Evolutionary conservation across 805 yeast species (phyloP).

Genomic region (Cyberlindnera saturnus): DNA sequence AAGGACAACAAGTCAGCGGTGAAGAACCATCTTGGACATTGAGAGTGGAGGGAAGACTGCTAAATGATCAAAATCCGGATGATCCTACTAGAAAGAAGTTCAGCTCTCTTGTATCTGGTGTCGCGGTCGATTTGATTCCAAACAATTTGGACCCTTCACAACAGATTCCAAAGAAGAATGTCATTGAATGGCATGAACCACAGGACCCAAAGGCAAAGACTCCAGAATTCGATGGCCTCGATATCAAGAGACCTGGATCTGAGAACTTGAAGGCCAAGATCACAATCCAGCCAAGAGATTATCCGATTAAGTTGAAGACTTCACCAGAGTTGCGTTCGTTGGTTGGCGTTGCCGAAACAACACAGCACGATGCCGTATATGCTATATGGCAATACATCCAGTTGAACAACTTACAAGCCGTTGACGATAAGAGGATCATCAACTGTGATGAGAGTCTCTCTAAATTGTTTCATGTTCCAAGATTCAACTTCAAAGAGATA

Average conservation of each 20-base stretch:
- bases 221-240: conserved; percentile 82
- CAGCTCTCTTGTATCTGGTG: conserved; percentile 74
- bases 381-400: conserved; percentile 75
- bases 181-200: conserved; percentile 85
- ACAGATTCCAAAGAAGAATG: conserved; percentile 22
- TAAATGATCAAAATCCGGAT: conserved; percentile 45
- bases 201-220: conserved; percentile 36
- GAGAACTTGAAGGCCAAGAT: conserved; percentile 61
- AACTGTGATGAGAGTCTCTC: conserved; percentile 43
- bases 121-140: conserved; percentile 66
- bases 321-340: conserved; percentile 62
- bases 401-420: conserved; percentile 55
- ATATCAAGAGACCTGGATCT: conserved; percentile 73
- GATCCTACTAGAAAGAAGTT: conserved; percentile 53
- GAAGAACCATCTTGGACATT: conserved; percentile 70
- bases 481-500: conserved; percentile 64
- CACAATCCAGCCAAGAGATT: conserved; percentile 75
- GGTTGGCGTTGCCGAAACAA: conserved; percentile 70
- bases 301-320: conserved; percentile 59
- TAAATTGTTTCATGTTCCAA: conserved; percentile 39
- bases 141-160: conserved; percentile 4
- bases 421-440: conserved; percentile 48
- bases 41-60: conserved; percentile 78
- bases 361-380: conserved; percentile 81
- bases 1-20: conserved; percentile 6